These are phyloP conservation scores for Colletotrichum navitas DNA, from an alignment of 2,329 filamentous ascomycete species.

Conservation along the genomic window DNA sequence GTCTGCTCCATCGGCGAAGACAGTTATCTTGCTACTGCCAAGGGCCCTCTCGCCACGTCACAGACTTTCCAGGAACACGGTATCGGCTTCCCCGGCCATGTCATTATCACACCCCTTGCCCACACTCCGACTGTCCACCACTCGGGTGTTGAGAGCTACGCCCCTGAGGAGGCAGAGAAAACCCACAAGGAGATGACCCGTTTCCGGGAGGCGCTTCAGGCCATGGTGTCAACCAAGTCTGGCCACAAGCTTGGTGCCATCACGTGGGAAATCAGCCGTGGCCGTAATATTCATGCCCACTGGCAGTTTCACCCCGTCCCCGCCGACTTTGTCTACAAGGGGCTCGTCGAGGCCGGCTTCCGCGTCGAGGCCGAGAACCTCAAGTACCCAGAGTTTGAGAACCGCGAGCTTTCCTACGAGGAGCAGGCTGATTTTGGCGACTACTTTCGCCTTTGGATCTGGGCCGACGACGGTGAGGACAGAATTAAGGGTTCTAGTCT, in stretches of 20 bases:
- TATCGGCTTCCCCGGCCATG: conserved; percentile 83
- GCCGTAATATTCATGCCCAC: conserved; percentile 85
- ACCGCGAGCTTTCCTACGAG: conserved; percentile 63
- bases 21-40: conserved; percentile 89
- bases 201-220: conserved; percentile 82
- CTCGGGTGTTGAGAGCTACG: conserved; percentile 68
- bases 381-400: conserved; percentile 64
- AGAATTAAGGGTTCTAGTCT: conserved; percentile 75
- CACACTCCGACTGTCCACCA: conserved; percentile 81
- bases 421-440: conserved; percentile 66
- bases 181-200: conserved; percentile 85
- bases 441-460: conserved; percentile 88
- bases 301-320: conserved; percentile 93
- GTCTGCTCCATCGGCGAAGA: conserved; percentile 91
- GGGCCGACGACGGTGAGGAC: conserved; percentile 70
- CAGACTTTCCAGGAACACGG: conserved; percentile 74
- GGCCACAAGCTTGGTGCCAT: conserved; percentile 79
- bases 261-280: conserved; percentile 92
- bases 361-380: conserved; percentile 87
- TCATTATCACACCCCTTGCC: conserved; percentile 89
- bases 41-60: conserved; percentile 83
- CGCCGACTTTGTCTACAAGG: conserved; percentile 73
- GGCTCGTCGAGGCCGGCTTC: conserved; percentile 89
- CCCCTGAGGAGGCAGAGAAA: conserved; percentile 66
- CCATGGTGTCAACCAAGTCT: conserved; percentile 75